phyloP scores from a whole-genome alignment of 371 early-diverging fungal species.

The Mucor racemosus region DNA sequence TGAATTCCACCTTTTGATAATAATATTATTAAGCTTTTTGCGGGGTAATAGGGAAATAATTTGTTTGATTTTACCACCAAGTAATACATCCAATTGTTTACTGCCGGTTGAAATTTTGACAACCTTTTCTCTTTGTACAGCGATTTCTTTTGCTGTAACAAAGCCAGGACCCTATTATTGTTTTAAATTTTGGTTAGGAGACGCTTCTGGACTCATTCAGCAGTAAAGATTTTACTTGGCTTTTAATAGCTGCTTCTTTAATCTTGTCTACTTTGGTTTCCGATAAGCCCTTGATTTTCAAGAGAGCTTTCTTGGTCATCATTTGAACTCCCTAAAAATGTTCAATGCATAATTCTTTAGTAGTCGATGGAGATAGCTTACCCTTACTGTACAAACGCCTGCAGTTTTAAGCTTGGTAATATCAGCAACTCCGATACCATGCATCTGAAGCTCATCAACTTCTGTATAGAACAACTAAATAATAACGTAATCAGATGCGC shows the following conservation, averaged over 20 bases:
- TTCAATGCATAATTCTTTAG: too few species aligned
- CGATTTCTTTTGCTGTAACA: slow-evolving; percentile 87
- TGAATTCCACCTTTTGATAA: slow-evolving; percentile 78
- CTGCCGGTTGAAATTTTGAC: slow-evolving; percentile 89
- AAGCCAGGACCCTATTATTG: slow-evolving; percentile 56
- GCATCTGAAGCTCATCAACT: slow-evolving; percentile 55
- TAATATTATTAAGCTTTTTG: slow-evolving; percentile 2
- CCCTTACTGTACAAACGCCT: slow-evolving; percentile 79
- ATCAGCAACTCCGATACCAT: slow-evolving; percentile 81
- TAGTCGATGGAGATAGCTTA: slow-evolving; percentile 1
- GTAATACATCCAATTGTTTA: slow-evolving; percentile 85
- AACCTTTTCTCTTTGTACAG: slow-evolving; percentile 79
- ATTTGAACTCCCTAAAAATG: slow-evolving; percentile 77
- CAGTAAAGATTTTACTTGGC: slow-evolving; percentile 8
- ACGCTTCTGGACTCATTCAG: background rate
- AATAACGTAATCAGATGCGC: background rate
- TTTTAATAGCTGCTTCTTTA: slow-evolving; percentile 72
- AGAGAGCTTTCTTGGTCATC: slow-evolving; percentile 72
- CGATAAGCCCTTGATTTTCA: slow-evolving; percentile 82
- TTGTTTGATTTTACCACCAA: slow-evolving; percentile 65
- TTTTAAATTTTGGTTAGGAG: background rate
- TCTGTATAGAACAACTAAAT: slow-evolving; percentile 48
- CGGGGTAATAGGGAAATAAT: slow-evolving; percentile 9
- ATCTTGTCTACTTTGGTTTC: slow-evolving; percentile 91
- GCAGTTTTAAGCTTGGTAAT: slow-evolving; percentile 82